Conservation (phyloP, 208 protist species). For the Vickermania spadyakhi region DNA sequence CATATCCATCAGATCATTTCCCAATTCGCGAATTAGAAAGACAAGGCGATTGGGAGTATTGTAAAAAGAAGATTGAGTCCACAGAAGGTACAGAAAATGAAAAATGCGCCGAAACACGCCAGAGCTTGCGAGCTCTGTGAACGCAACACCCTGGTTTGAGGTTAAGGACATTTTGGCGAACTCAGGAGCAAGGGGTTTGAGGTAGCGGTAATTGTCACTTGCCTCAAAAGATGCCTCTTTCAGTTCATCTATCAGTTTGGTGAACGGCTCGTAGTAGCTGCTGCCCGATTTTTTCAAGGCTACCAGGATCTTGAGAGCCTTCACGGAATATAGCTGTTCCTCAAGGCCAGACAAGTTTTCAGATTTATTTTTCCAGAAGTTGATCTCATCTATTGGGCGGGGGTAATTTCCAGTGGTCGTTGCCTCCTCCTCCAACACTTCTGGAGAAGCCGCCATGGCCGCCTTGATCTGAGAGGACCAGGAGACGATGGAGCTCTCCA, state of each 20-base stretch:
- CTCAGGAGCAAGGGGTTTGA: constrained; percentile 78
- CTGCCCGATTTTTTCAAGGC: constrained; percentile 86
- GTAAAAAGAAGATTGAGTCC: constrained; percentile 91
- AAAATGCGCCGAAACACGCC: constrained; percentile 86
- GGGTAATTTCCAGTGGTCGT: constrained; percentile 62
- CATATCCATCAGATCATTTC: constrained; percentile 93
- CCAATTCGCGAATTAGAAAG: constrained; percentile 92
- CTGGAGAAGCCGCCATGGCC: constrained; percentile 79
- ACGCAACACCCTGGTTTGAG: constrained; percentile 41
- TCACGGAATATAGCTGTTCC: constrained; percentile 90
- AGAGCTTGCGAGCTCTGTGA: constrained; percentile 65
- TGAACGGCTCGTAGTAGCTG: constrained; percentile 85
- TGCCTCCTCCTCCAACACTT: constrained; percentile 67
- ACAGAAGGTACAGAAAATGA: constrained; percentile 91
- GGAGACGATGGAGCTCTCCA: constrained; percentile 89
- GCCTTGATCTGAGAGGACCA: constrained; percentile 91
- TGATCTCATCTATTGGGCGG: constrained; percentile 90
- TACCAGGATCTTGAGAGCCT: constrained; percentile 88
- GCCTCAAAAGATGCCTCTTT: constrained; percentile 82
- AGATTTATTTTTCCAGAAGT: constrained; percentile 93
- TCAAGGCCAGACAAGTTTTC: constrained; percentile 89
- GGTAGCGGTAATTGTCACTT: constrained; percentile 87
- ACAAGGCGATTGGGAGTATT: constrained; percentile 89
- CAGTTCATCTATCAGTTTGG: constrained; percentile 83
- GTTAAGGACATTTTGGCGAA: constrained; percentile 77